A percentile compares a stretch with the other conserved stretches of the same genome.
phyloP scores from a whole-genome alignment of 257 asterid species.

The Gentiana dahurica region DNA sequence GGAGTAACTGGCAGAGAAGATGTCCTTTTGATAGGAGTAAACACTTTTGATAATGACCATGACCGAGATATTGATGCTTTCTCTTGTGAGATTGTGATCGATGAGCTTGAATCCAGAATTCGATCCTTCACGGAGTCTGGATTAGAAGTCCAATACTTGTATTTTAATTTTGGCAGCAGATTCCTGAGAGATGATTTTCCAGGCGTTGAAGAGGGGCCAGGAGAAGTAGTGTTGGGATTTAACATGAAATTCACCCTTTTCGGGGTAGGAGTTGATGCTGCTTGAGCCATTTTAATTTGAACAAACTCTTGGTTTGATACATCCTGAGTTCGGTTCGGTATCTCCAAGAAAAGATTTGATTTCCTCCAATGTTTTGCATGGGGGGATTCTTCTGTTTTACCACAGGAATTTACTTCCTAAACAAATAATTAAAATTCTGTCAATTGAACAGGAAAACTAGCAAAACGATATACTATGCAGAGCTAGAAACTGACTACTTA shows the following conservation, averaged over 20 bases:
- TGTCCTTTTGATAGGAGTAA: conserved; percentile 65
- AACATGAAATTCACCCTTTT: conserved; percentile 63
- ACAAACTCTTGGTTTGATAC: conserved; percentile 46
- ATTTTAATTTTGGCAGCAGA: conserved; percentile 56
- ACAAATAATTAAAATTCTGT: not conserved
- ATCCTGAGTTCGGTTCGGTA: conserved; percentile 48
- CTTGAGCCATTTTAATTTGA: conserved; percentile 39
- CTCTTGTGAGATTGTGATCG: conserved; percentile 26
- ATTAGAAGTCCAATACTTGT: conserved; percentile 38
- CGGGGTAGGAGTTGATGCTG: conserved; percentile 66
- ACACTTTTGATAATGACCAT: conserved; percentile 64
- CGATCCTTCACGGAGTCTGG: conserved; percentile 41
- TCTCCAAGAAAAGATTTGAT: conserved; percentile 55
- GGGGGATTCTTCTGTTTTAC: conserved; percentile 24
- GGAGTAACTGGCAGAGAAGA: conserved; percentile 59
- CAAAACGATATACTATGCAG: not conserved
- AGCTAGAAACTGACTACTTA: too few relatives aligned
- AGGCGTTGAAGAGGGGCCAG: conserved; percentile 44
- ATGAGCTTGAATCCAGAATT: conserved; percentile 27
- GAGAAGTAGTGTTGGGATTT: conserved; percentile 39
- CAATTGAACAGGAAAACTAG: not conserved
- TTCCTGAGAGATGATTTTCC: conserved; percentile 44
- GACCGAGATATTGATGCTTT: conserved; percentile 50
- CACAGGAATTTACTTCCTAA: conserved; percentile 32
- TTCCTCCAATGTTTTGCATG: conserved; percentile 49